phyloP scores from a whole-genome alignment of 257 asterid species.

The Fraxinus pennsylvanica region DNA sequence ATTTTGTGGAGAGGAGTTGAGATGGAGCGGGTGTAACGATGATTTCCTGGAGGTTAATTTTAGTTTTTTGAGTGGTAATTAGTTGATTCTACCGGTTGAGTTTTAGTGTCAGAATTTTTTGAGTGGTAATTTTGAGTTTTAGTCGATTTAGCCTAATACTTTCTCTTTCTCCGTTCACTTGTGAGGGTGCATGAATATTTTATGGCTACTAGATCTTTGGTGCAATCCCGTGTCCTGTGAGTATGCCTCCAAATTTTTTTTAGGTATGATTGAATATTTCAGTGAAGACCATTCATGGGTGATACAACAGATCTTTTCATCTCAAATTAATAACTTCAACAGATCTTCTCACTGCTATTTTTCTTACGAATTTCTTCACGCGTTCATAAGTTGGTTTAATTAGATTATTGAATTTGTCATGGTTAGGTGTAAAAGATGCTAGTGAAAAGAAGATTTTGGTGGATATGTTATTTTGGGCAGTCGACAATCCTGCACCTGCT shows the following conservation, averaged over 20 bases:
- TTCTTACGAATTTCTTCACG: not conserved
- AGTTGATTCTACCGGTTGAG: not conserved
- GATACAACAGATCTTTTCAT: not conserved
- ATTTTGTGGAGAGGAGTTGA: not conserved
- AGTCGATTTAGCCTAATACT: not conserved
- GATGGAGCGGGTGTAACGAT: not conserved
- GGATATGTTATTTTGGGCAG: slow-evolving; percentile 18
- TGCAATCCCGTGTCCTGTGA: not conserved
- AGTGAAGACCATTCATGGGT: not conserved
- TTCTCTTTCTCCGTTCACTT: not conserved
- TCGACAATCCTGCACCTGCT: too few relatives aligned
- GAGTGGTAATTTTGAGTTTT: not conserved
- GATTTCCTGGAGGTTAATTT: not conserved
- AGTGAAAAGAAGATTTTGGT: slow-evolving; percentile 91
- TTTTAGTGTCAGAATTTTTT: not conserved
- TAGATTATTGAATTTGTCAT: slow-evolving; percentile 16
- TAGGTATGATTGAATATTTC: not conserved
- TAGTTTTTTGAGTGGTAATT: not conserved
- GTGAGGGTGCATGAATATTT: not conserved
- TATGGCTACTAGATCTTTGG: not conserved
- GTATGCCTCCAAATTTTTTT: not conserved
- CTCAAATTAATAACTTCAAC: not conserved
- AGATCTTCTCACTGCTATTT: not conserved
- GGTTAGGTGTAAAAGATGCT: slow-evolving; percentile 82
- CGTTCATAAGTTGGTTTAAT: not conserved